These are phyloP conservation scores for Cytospora leucostoma DNA, from an alignment of 2,329 filamentous ascomycete genomes.

Conservation along the genomic window DNA sequence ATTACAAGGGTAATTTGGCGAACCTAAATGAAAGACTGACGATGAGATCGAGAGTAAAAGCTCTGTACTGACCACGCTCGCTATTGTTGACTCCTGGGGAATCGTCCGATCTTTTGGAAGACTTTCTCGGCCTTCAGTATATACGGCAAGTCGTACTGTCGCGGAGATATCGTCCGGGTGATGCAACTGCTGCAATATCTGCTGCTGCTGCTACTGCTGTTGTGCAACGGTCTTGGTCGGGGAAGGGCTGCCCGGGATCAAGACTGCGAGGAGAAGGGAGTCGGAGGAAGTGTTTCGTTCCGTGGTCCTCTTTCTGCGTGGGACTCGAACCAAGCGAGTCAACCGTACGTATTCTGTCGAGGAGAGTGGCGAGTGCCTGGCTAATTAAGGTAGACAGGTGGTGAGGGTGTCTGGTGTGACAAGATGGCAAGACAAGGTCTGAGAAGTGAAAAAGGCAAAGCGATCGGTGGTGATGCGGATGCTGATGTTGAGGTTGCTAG, in stretches of 20 bases:
- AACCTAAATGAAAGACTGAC: background rate
- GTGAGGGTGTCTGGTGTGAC: slow-evolving; percentile 5
- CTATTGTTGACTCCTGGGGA: slow-evolving; percentile 4
- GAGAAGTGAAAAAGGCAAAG: slow-evolving; percentile 1
- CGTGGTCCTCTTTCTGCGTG: background rate
- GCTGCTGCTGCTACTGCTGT: slow-evolving; percentile 8
- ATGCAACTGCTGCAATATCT: background rate
- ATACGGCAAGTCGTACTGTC: slow-evolving; percentile 5
- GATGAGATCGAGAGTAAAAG: background rate
- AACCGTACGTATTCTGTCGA: background rate
- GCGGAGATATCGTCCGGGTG: slow-evolving; percentile 1
- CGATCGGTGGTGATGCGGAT: slow-evolving; percentile 7
- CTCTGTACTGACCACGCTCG: slow-evolving; percentile 22
- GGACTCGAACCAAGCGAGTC: slow-evolving; percentile 8
- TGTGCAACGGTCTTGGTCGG: slow-evolving; percentile 15
- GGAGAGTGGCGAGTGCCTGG: no score
- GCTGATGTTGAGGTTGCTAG: slow-evolving; percentile 3
- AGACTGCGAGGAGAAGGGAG: background rate
- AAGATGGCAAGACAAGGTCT: background rate
- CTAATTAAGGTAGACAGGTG: background rate
- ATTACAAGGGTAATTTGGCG: background rate
- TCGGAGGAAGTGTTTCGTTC: background rate
- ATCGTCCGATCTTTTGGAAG: background rate
- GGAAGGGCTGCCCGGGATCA: slow-evolving; percentile 3
- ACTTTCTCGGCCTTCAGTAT: background rate